Conservation (phyloP, 1,284 basidiomycete species). For the Tremellales sp. region DNA sequence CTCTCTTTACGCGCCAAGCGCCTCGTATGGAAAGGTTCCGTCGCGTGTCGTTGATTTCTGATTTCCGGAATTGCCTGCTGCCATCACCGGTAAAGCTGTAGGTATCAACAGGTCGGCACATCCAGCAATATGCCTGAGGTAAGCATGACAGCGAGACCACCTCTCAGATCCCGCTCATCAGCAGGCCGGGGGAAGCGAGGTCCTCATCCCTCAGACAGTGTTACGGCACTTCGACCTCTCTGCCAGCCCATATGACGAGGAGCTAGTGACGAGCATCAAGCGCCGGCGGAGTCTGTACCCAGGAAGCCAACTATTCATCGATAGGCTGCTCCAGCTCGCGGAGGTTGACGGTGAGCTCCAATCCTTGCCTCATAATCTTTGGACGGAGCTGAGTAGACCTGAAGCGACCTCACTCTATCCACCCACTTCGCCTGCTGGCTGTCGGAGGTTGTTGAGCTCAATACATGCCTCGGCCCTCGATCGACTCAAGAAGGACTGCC, state of each 20-base stretch:
- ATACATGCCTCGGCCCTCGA: constrained; percentile 28
- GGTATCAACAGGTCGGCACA: no score
- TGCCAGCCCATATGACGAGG: constrained; percentile 24
- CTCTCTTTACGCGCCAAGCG: no score
- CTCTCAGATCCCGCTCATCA: no score
- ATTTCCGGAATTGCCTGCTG: no score
- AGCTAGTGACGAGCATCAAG: constrained; percentile 8
- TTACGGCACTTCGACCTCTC: constrained; percentile 38
- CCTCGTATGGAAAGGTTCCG: no score
- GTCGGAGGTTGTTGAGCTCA: constrained; percentile 31
- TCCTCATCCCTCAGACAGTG: no score
- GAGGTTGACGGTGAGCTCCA: constrained; percentile 30
- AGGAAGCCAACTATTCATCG: constrained; percentile 33
- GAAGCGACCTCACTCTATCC: constrained; percentile 35
- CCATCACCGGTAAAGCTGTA: no score
- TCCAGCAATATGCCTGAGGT: no score
- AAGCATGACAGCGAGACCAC: no score
- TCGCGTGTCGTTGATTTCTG: no score
- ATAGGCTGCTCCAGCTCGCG: constrained; percentile 31
- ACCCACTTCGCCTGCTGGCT: constrained; percentile 28
- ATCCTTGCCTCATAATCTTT: not conserved
- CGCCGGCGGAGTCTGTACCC: constrained; percentile 17
- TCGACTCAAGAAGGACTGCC: constrained; percentile 40
- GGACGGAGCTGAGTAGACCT: not conserved
- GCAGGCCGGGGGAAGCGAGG: no score